phyloP scores from a whole-genome alignment of 768 basidiomycete species.

The Trametes cubensis region DNA sequence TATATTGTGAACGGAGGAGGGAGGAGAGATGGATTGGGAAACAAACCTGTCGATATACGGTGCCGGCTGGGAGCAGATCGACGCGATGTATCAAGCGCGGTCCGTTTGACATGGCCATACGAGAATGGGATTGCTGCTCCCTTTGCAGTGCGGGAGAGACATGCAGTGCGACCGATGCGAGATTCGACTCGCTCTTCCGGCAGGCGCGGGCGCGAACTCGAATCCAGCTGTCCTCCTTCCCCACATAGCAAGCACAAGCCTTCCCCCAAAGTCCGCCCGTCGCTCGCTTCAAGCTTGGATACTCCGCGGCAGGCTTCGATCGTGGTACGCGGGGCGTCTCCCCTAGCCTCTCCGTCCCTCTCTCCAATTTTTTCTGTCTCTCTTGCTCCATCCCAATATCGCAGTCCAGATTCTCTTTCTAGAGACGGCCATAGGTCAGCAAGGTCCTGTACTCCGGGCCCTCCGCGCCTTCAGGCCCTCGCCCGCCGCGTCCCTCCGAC shows the following conservation, averaged over 20 bases:
- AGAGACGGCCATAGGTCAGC: not conserved
- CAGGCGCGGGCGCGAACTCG: conserved; percentile 7
- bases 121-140: conserved; percentile 13
- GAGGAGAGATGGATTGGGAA: conserved; percentile 16
- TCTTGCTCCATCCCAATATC: no score
- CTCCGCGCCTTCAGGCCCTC: not conserved
- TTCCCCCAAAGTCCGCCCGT: conserved; percentile 2
- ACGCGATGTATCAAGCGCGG: conserved; percentile 23
- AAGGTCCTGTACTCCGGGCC: not conserved
- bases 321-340: conserved; percentile 14
- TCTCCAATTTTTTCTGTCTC: no score
- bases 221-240: conserved; percentile 1
- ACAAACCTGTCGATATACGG: conserved; percentile 21
- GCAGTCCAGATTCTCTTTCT: no score
- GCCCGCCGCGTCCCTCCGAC: not conserved
- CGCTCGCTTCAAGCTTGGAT: not conserved
- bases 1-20: conserved; percentile 16
- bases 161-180: conserved; percentile 10
- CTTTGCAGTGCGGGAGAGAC: conserved; percentile 7
- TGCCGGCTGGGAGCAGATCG: conserved; percentile 26
- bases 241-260: not conserved
- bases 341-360: no score
- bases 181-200: conserved; percentile 1
- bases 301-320: conserved; percentile 11
- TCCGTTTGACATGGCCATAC: conserved; percentile 11